Conservation (phyloP, 2,329 filamentous ascomycete species). For the Microdochium paspali region DNA sequence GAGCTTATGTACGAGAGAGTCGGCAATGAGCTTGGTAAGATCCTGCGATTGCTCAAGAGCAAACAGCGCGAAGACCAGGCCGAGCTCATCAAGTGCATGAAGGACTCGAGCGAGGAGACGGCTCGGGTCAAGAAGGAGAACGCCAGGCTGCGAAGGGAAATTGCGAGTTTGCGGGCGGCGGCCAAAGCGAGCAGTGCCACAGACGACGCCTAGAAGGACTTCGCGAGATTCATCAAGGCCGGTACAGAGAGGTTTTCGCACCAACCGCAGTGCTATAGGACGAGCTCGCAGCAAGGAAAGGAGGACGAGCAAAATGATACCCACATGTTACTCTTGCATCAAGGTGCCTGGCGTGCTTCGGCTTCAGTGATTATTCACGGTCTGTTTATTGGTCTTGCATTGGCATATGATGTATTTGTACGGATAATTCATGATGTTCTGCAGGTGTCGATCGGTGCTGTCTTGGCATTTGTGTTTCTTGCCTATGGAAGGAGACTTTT, state of each 20-base stretch:
- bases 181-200: constrained; percentile 26
- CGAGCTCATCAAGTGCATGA: constrained; percentile 62
- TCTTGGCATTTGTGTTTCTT: not conserved
- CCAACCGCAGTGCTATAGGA: no score
- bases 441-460: not conserved
- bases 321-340: no score
- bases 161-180: constrained; percentile 56
- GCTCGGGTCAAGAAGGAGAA: constrained; percentile 78
- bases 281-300: no score
- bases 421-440: not conserved
- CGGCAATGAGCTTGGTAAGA: constrained; percentile 80
- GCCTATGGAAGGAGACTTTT: not conserved
- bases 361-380: not conserved
- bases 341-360: not conserved
- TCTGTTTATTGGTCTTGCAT: not conserved
- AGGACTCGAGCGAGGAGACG: constrained; percentile 68
- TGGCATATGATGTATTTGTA: not conserved
- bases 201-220: not conserved
- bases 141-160: constrained; percentile 70
- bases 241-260: no score
- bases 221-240: not conserved
- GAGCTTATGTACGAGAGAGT: constrained; percentile 87
- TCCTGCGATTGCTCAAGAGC: constrained; percentile 64
- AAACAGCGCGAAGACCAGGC: constrained; percentile 70
- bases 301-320: no score